A percentile compares a stretch with the other conserved stretches of the same genome.
These are phyloP conservation scores for Boletus smithii DNA, from an alignment of 1,284 basidiomycete species.

Conservation along the genomic window DNA sequence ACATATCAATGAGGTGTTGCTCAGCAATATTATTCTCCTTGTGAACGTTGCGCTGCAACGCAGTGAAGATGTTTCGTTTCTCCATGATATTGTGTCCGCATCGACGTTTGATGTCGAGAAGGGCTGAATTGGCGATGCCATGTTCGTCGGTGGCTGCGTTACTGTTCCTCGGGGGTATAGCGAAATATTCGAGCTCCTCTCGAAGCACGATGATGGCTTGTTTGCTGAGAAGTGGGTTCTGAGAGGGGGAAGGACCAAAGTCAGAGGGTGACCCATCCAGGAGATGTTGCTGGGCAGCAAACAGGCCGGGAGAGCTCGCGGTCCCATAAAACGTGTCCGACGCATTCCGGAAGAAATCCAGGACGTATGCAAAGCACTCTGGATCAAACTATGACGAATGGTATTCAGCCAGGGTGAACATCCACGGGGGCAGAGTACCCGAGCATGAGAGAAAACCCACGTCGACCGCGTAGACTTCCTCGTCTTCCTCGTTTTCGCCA, in stretches of 20 bases:
- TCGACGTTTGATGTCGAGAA: slow-evolving; percentile 75
- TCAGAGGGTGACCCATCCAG: slow-evolving; percentile 62
- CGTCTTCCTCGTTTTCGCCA: slow-evolving; percentile 81
- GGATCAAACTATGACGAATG: slow-evolving; percentile 80
- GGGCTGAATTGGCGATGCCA: slow-evolving; percentile 73
- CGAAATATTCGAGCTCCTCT: slow-evolving; percentile 98
- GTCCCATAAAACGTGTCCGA: slow-evolving; percentile 93
- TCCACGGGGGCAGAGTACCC: not conserved
- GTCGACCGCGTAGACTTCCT: slow-evolving; percentile 94
- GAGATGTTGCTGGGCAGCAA: slow-evolving; percentile 77
- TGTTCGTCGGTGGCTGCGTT: slow-evolving; percentile 67
- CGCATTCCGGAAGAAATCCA: slow-evolving; percentile 86
- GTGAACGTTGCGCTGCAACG: slow-evolving; percentile 96
- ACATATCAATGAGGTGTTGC: slow-evolving; percentile 99
- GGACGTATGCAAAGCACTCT: slow-evolving; percentile 90
- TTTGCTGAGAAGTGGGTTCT: slow-evolving; percentile 91
- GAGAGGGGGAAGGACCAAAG: slow-evolving; percentile 60
- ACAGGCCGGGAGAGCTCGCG: slow-evolving; percentile 66
- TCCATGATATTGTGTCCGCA: slow-evolving; percentile 88
- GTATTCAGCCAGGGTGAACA: slow-evolving; percentile 8
- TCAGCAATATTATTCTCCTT: slow-evolving; percentile 99
- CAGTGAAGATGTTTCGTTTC: slow-evolving; percentile 93
- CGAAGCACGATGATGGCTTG: slow-evolving; percentile 98
- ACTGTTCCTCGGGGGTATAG: slow-evolving; percentile 79
- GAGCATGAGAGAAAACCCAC: slow-evolving; percentile 51